Evolutionary conservation across 495 filamentous ascomycete species (phyloP).

Genomic region (Pseudotulostoma volvatum): DNA sequence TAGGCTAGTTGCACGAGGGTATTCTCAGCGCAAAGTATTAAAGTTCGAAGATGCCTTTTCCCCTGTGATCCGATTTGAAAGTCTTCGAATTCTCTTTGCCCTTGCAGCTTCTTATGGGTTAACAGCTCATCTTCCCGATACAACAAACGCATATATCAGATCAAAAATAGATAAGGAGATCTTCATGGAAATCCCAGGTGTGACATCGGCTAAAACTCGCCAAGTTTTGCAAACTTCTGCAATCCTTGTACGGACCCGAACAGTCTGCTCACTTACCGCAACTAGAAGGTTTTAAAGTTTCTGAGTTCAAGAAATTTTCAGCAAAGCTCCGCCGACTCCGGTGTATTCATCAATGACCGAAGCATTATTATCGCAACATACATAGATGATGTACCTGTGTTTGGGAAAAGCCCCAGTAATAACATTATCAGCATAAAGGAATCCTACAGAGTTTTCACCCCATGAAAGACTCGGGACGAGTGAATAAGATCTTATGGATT

Average conservation of each 20-base stretch:
- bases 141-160: neutral
- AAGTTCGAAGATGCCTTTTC: neutral
- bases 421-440: neutral
- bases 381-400: neutral
- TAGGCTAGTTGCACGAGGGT: neutral
- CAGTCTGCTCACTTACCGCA: neutral
- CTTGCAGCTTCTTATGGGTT: neutral
- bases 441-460: neutral
- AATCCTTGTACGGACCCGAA: neutral
- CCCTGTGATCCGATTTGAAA: neutral
- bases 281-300: slow-evolving; percentile 1
- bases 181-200: neutral
- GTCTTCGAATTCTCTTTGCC: neutral
- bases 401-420: neutral
- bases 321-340: neutral
- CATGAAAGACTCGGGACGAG: neutral
- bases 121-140: neutral
- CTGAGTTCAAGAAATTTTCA: neutral
- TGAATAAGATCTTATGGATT: neutral
- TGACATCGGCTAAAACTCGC: neutral
- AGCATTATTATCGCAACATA: neutral
- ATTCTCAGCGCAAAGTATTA: neutral
- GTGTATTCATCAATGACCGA: neutral
- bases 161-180: neutral
- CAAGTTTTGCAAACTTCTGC: neutral